Evolutionary conservation across 441 rosid genomes (phyloP), one percentile per base, ranked within the genome.

Genomic region (Pelargonium citronellum): DNA sequence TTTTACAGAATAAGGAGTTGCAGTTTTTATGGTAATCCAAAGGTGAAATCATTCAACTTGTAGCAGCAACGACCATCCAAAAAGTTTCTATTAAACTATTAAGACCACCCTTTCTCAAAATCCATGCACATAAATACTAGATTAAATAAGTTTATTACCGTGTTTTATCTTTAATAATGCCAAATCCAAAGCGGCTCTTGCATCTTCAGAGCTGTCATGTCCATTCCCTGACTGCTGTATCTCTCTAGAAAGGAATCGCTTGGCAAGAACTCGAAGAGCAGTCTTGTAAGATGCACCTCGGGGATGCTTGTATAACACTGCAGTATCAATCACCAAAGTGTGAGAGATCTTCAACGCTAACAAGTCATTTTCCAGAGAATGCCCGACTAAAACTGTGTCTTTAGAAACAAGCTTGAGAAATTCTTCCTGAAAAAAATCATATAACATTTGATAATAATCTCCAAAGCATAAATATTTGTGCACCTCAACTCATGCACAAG

Each of bases 181-280:
- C 73, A 95, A 78, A 67, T 95, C 99, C 90, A 92, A 74, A 72
- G 98, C 85, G 72, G 99, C 89, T 80, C 80, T 83, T 75, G 99
- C 99, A 86, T 92, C 99, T 79, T 95, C 99, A 64, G 57, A 62
- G 61, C 99, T 95, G 81, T 95, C 98, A 61, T 95, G 98, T 69
- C 98, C 98, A 68, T 71, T 73, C 71, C 83, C 91, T 16, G 95
- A 90, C 73, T 76, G 83, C 67, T 95, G 98, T 84, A 95, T 95
- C 83, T 85, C 92, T 79, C 83, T 84, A 27, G 87, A 85, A 74
- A 95, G 98, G 75, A 86, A 95, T 82, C 83, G 87, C 82, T 85
- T 81, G n/a, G 97, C 84, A 83, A 95, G 91, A 69, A 89, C 75
- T 75, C 89, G 85, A 67, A 95, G 99, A 79, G 97, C 95, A 67